phyloP scores from a whole-genome alignment of 2,329 filamentous ascomycete species.

The Pezicula neosporulosa region DNA sequence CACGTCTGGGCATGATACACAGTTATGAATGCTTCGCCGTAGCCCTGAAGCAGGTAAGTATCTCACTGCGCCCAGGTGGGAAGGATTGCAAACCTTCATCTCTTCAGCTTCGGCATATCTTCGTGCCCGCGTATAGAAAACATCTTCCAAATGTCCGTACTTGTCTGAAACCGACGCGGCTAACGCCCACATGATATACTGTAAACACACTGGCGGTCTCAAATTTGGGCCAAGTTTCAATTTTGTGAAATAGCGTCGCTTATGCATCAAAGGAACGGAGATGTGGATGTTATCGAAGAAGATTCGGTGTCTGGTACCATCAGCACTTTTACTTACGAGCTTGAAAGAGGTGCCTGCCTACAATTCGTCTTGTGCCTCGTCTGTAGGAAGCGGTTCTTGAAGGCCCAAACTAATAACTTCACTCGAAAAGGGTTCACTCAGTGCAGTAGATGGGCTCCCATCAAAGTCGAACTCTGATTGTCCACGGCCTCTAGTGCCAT shows the following conservation, averaged over 20 bases:
- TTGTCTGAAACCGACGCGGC: conserved; percentile 79
- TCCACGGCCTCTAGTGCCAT: background rate
- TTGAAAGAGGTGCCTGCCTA: background rate
- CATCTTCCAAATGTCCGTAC: conserved; percentile 70
- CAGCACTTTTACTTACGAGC: background rate
- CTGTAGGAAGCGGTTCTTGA: conserved; percentile 49
- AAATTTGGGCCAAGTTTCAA: conserved; percentile 82
- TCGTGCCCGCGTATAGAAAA: conserved; percentile 82
- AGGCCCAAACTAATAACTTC: conserved; percentile 7
- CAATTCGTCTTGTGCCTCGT: conserved; percentile 81
- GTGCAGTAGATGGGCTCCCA: background rate
- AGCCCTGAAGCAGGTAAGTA: background rate
- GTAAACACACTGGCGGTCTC: conserved; percentile 78
- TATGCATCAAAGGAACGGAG: conserved; percentile 80
- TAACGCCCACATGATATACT: conserved; percentile 92
- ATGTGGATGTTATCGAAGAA: conserved; percentile 88
- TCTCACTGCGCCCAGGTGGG: conserved; percentile 36
- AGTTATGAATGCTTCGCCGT: conserved; percentile 81
- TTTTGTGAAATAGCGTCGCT: conserved; percentile 75
- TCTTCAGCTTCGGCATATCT: conserved; percentile 89
- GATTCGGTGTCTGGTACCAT: conserved; percentile 59
- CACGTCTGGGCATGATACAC: conserved; percentile 82
- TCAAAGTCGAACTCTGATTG: background rate
- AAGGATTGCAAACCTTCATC: conserved; percentile 54
- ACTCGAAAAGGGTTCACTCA: background rate